Conservation (phyloP, 2,329 filamentous ascomycete species). For the Hymenotorrendiella dingleyae region DNA sequence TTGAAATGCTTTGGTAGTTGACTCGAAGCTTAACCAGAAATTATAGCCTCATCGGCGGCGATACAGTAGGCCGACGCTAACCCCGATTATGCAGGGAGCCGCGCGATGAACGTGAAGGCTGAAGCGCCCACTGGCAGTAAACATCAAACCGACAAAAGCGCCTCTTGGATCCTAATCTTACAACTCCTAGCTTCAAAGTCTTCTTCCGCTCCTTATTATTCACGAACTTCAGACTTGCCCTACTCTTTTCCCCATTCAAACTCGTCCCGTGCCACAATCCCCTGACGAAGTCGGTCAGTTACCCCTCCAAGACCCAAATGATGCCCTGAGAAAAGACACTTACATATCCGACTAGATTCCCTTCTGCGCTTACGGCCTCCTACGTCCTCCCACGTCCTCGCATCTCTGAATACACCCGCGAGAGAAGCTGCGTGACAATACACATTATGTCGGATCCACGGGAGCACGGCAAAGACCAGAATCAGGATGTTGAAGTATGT, state of each 20-base stretch:
- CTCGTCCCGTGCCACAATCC: neutral
- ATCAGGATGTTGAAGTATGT: conserved; percentile 26
- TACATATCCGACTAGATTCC: neutral
- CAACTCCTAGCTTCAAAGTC: neutral
- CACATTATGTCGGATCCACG: conserved; percentile 26
- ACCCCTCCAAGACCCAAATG: neutral
- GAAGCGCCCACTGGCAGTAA: conserved; percentile 1
- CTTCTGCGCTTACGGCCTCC: too few species aligned
- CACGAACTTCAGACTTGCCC: neutral
- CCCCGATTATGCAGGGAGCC: too few species aligned
- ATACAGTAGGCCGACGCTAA: conserved; percentile 5
- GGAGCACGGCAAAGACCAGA: conserved; percentile 19
- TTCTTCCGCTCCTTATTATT: too few species aligned
- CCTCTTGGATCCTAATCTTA: neutral
- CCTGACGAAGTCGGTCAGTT: conserved; percentile 1
- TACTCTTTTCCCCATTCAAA: neutral
- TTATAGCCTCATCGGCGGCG: conserved; percentile 10
- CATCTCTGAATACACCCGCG: too few species aligned
- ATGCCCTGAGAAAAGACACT: neutral
- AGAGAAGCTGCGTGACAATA: too few species aligned
- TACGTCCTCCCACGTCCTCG: too few species aligned
- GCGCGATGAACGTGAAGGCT: conserved; percentile 1
- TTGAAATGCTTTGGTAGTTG: too few species aligned
- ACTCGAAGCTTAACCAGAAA: conserved; percentile 5
- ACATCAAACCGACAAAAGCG: conserved; percentile 5